Base-by-base conservation (phyloP, 805 yeast species). In the Ogataea thermomethanolica region DNA sequence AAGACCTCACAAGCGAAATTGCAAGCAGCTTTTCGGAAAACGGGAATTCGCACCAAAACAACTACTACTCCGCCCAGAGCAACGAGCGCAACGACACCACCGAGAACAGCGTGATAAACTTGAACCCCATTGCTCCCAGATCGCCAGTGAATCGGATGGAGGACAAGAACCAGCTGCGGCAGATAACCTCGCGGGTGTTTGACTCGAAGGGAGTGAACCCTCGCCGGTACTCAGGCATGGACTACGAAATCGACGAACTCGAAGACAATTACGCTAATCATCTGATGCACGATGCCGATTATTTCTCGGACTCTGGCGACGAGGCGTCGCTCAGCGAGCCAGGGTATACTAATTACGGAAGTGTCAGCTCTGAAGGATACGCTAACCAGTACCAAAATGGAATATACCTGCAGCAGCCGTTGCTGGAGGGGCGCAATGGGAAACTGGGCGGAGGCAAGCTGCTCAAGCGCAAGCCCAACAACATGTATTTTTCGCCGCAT, bases 201-300 rank as follows among this genome's bases (percentile, higher is more conserved):
- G 91, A 84, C 51, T 74, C 78, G 9, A 81, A 78, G 50, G 89
- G 87, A 1, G 76, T 82, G 0, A 84, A 80, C 33, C 78, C 87
- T 5, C 69, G 90, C 53, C 65, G 89, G 25, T 83, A 84, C 53
- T 80, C 89, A 14, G 85, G 84, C 14, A 74, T 60, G 27, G 55
- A 59, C 7, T 46, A 68, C 13, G 78, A 71, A 46, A 69, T 70
- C 30, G 82, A 76, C 41, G 76, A 69, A 39, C 69, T 70, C 43
- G 81, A 74, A 45, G 71, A 66, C 10, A 51, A 39, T 29, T 51
- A 43, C 5, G 14, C 39, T 7, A 43, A 35, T 8, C 47, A 41
- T 10, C 41, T 48, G 29, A 47, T 38, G 8, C 45, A 43, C 22
- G 49, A 41, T 6, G 37, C 37, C 8, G 58, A 55, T 21, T 46